Percentiles rank a stretch among this genome's conserved stretches.
These are phyloP conservation scores for Penicillium paradoxum DNA, from an alignment of 495 filamentous ascomycete species.

Conservation along the genomic window DNA sequence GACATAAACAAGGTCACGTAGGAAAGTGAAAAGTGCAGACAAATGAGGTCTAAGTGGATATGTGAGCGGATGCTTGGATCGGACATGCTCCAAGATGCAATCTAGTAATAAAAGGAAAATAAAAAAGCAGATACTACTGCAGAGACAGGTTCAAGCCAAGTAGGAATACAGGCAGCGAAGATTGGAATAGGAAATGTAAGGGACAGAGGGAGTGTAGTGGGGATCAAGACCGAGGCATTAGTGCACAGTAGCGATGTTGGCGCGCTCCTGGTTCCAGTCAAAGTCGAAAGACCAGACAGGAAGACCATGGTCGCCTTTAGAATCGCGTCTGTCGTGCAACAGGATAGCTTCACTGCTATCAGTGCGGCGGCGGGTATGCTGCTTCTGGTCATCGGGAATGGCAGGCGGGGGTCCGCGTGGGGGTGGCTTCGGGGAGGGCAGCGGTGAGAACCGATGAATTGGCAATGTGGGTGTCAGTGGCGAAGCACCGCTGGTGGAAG, in stretches of 20 bases:
- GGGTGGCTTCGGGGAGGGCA: conserved; percentile 37
- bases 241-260: conserved; percentile 34
- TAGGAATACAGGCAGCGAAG: not conserved
- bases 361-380: conserved; percentile 39
- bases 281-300: conserved; percentile 42
- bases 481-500: conserved; percentile 37
- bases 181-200: conserved; percentile 1
- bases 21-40: conserved; percentile 4
- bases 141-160: not conserved
- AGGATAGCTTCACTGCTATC: conserved; percentile 45
- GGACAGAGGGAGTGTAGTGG: not conserved
- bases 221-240: conserved; percentile 13
- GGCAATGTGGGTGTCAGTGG: conserved; percentile 43
- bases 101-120: not conserved
- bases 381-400: conserved; percentile 33
- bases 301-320: conserved; percentile 25
- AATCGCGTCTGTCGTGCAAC: conserved; percentile 22
- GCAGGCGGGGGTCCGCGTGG: conserved; percentile 37
- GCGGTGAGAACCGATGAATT: conserved; percentile 41
- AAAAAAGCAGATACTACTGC: not conserved
- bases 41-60: conserved; percentile 5
- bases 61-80: not conserved
- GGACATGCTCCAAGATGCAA: not conserved
- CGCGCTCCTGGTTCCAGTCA: conserved; percentile 34
- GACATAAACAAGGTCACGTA: conserved; percentile 6